Evolutionary conservation across 1,284 basidiomycete species (phyloP).

Genomic region (Pseudozyma tsukubaensis): DNA sequence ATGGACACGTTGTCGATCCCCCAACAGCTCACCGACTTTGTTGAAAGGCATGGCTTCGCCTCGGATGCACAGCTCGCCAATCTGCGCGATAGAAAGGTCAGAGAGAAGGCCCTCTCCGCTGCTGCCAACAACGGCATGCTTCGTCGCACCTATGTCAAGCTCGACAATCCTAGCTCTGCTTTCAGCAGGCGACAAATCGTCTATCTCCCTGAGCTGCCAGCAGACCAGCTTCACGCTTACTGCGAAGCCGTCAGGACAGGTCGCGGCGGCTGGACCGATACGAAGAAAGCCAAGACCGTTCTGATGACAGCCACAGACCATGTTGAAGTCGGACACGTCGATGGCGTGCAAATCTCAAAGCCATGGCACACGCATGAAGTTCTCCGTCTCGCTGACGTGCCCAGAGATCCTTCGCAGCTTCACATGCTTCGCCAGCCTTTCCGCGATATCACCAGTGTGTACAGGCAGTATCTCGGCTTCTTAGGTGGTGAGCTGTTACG

Average conservation of each 20-base stretch:
- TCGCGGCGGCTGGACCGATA: constrained; percentile 27
- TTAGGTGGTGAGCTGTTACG: constrained; percentile 40
- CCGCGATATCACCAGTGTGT: constrained; percentile 31
- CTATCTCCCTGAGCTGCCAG: constrained; percentile 30
- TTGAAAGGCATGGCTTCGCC: constrained; percentile 36
- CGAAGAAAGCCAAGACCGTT: constrained; percentile 10
- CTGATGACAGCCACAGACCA: constrained; percentile 20
- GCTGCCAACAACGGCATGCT: constrained; percentile 36
- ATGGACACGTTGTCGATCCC: constrained; percentile 43
- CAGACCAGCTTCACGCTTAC: constrained; percentile 30
- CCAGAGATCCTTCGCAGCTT: constrained; percentile 15
- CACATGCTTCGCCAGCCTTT: constrained; percentile 30
- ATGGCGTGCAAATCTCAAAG: constrained; percentile 13
- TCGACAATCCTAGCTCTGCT: constrained; percentile 16
- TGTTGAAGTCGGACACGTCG: constrained; percentile 17
- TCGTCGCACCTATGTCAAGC: constrained; percentile 35
- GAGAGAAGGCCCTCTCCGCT: constrained; percentile 30
- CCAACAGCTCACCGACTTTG: constrained; percentile 26
- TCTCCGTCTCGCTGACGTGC: constrained; percentile 18
- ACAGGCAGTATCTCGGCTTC: constrained; percentile 51
- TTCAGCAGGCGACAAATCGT: constrained; percentile 39
- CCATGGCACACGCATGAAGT: constrained; percentile 31
- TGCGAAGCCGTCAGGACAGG: constrained; percentile 34
- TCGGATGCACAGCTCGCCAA: constrained; percentile 39
- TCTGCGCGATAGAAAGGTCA: constrained; percentile 38